Evolutionary conservation across 441 rosid genomes (phyloP), one percentile per base, ranked within the genome.

Genomic region (Populus hybrid): DNA sequence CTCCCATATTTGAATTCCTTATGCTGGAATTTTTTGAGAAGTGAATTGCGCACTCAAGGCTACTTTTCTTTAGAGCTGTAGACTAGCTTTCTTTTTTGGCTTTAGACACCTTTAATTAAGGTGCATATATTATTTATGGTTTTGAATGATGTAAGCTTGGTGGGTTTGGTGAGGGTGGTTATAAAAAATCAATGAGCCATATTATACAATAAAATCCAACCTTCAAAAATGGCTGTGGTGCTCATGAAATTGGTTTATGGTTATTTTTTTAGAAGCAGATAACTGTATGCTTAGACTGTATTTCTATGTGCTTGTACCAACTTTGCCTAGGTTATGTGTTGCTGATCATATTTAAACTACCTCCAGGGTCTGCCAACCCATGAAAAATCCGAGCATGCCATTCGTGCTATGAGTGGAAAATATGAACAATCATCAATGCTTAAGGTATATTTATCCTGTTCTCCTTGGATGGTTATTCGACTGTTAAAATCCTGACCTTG

Each of bases 331-430:
- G 56, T 1, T 50, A 16, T 1, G 1, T 42, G 56, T 16, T 50
- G 18, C 56, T 50, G 56, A 50, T 50, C 56, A 28, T 65, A 65
- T 16, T 26, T 59, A 11, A 33, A 65, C 65, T 69, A 36, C 16
- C 10, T 76, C 40, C 82, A 94, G 97, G 94, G 94, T 74, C 99
- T 94, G 59, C 90, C 90, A 24, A 96, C 99, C 35, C 95, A 93
- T 1, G 96, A 94, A 81, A 93, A 96, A 68, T 82, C 83, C 24
- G 95, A 93, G 77, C 84, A 87, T 75, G 79, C 83, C 0, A 79
- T 81, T 76, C 87, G 89, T 40, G 83, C 83, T 12, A 88, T 83
- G 85, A 87, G 87, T 66, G 70, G 85, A 71, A 94, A 88, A 61
- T 82, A 77, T 67, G 88, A 85, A 35, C 92, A 81, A 28, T 85